Conservation (phyloP, 495 filamentous ascomycete species). For the Letharia lupina region DNA sequence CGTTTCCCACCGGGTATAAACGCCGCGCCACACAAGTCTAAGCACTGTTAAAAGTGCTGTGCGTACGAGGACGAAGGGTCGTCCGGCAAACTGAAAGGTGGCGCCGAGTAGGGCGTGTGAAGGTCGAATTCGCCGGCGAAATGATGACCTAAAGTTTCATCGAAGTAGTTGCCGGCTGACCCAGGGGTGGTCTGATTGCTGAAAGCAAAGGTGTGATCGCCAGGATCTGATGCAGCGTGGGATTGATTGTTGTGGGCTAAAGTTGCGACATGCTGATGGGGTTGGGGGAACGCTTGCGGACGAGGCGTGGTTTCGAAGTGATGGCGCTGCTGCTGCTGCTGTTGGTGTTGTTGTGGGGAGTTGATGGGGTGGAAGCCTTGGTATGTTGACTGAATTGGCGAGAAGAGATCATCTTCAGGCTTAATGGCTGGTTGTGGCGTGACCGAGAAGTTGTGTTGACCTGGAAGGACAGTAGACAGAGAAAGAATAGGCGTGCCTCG, state of each 20-base stretch:
- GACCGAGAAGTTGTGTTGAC: constrained; percentile 18
- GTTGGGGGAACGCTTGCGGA: constrained; percentile 15
- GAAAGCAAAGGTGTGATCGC: constrained; percentile 17
- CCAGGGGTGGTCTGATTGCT: constrained; percentile 16
- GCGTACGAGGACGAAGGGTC: constrained; percentile 14
- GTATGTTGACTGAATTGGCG: constrained; percentile 18
- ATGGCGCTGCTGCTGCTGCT: constrained; percentile 10
- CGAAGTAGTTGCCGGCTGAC: constrained; percentile 14
- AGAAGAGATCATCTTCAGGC: constrained; percentile 20
- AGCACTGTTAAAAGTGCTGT: constrained; percentile 9
- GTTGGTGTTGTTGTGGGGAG: constrained; percentile 4
- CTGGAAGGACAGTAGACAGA: constrained; percentile 16
- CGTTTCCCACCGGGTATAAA: background rate
- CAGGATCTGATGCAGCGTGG: constrained; percentile 10
- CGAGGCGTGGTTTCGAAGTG: constrained; percentile 14
- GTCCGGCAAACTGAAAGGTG: constrained; percentile 19
- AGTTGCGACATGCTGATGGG: constrained; percentile 8
- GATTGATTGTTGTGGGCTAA: constrained; percentile 7
- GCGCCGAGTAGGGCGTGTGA: constrained; percentile 19
- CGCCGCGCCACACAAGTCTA: background rate
- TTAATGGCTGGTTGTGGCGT: constrained; percentile 18
- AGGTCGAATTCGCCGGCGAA: constrained; percentile 11
- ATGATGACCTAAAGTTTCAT: constrained; percentile 14
- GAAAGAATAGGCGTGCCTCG: constrained; percentile 18
- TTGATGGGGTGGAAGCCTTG: constrained; percentile 17